phyloP scores from a whole-genome alignment of 768 basidiomycete genomes.

The Phaeotremella fagi region DNA sequence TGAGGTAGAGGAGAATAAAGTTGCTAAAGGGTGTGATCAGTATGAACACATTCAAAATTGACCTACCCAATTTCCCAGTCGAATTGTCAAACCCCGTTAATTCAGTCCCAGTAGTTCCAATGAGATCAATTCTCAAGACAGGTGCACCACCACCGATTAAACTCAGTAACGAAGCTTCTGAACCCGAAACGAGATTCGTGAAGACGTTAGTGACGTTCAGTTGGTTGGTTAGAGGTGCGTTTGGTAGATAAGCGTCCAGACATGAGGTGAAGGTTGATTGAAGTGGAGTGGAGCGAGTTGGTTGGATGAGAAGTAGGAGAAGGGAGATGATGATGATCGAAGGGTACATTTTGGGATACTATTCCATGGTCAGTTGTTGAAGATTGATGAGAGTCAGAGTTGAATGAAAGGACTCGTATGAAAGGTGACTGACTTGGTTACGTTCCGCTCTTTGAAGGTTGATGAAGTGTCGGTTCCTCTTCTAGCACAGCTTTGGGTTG shows the following conservation, averaged over 20 bases:
- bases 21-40: constrained; percentile 55
- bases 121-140: constrained; percentile 50
- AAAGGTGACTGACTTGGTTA: no score
- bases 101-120: constrained; percentile 60
- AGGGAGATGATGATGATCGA: not conserved
- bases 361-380: no score
- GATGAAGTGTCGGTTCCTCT: no score
- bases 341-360: no score
- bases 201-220: constrained; percentile 60
- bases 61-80: constrained; percentile 66
- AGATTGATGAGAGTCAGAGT: no score
- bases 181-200: constrained; percentile 37
- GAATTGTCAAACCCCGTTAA: constrained; percentile 61
- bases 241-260: constrained; percentile 16
- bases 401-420: no score
- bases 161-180: constrained; percentile 21
- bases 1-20: constrained; percentile 75
- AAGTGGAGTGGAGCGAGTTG: constrained; percentile 16
- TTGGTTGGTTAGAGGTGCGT: constrained; percentile 11
- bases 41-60: constrained; percentile 1
- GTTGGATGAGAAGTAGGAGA: not conserved
- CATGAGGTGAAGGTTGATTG: constrained; percentile 35
- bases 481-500: no score
- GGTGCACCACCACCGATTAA: constrained; percentile 31
- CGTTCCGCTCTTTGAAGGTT: no score